Evolutionary conservation across 2,329 filamentous ascomycete species (phyloP).

Genomic region (Hortaea sp.): DNA sequence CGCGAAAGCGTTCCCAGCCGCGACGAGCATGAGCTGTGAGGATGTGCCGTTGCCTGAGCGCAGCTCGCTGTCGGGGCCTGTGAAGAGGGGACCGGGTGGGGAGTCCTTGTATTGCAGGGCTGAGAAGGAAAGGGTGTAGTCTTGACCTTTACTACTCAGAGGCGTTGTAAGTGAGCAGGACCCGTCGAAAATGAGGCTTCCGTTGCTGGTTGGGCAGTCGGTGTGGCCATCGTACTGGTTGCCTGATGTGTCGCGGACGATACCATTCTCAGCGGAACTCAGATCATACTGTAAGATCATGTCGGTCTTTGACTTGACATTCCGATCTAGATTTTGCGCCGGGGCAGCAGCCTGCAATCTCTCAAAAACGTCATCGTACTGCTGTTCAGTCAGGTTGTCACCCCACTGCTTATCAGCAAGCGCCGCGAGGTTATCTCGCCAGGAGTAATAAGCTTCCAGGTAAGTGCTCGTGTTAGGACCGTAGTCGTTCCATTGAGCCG

Average conservation of each 20-base stretch:
- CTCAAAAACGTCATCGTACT: slow-evolving; percentile 32
- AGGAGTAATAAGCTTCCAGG: slow-evolving; percentile 43
- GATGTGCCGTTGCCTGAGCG: slow-evolving; percentile 11
- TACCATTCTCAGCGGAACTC: neutral
- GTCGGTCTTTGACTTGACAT: slow-evolving; percentile 27
- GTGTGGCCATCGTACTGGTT: neutral
- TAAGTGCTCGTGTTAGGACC: slow-evolving; percentile 43
- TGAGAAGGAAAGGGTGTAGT: slow-evolving; percentile 45
- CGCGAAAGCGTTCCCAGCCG: slow-evolving; percentile 29
- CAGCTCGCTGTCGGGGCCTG: slow-evolving; percentile 25
- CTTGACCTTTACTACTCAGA: slow-evolving; percentile 43
- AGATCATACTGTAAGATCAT: slow-evolving; percentile 30
- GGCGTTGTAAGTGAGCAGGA: slow-evolving; percentile 39
- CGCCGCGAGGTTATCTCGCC: slow-evolving; percentile 41
- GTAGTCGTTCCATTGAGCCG: slow-evolving; percentile 47
- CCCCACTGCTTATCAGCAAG: slow-evolving; percentile 46
- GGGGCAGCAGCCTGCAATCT: slow-evolving; percentile 33
- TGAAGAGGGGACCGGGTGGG: slow-evolving; percentile 34
- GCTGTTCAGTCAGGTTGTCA: slow-evolving; percentile 33
- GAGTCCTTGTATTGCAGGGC: slow-evolving; percentile 28
- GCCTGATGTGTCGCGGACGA: neutral
- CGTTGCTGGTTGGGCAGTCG: neutral
- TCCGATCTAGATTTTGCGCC: slow-evolving; percentile 41
- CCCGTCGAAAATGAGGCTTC: slow-evolving; percentile 3
- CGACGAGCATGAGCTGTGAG: slow-evolving; percentile 27